Percentiles rank a stretch among this genome's conserved stretches.
These are phyloP conservation scores for Peronospora destructor DNA, from an alignment of 352 stramenopile genomes.

Conservation along the genomic window DNA sequence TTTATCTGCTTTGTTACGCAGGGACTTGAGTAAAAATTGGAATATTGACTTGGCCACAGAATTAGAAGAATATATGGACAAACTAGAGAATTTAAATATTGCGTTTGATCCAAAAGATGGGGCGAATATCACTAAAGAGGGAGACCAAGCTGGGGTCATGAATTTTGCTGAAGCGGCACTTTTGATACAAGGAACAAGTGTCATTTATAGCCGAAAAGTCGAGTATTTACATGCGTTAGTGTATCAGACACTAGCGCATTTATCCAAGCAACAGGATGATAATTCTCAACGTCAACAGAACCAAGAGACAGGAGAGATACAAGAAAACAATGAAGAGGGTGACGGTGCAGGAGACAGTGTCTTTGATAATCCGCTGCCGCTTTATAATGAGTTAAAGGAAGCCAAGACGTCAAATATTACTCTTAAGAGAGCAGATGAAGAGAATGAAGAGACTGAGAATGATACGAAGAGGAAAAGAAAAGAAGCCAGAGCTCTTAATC, in stretches of 20 bases:
- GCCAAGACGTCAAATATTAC: slow-evolving; percentile 45
- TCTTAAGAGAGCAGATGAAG: slow-evolving; percentile 28
- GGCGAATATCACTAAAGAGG: slow-evolving; percentile 15
- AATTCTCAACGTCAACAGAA: slow-evolving; percentile 13
- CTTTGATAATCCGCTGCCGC: slow-evolving; percentile 51
- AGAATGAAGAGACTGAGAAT: slow-evolving; percentile 14
- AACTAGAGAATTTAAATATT: slow-evolving; percentile 70
- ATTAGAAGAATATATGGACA: slow-evolving; percentile 87
- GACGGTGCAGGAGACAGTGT: slow-evolving; percentile 26
- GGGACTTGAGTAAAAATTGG: slow-evolving; percentile 88
- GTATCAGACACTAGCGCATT: slow-evolving; percentile 85
- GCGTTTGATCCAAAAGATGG: slow-evolving; percentile 48
- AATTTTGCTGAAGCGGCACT: slow-evolving; percentile 92
- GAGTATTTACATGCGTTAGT: slow-evolving; percentile 92
- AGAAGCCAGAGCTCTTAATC: slow-evolving; percentile 18
- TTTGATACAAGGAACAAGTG: slow-evolving; percentile 89
- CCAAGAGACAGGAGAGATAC: slow-evolving; percentile 13
- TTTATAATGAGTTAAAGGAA: slow-evolving; percentile 60
- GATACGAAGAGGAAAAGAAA: slow-evolving; percentile 15
- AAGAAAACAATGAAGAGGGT: slow-evolving; percentile 22
- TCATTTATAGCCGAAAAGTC: slow-evolving; percentile 94
- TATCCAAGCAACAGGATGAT: slow-evolving; percentile 54
- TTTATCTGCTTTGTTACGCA: slow-evolving; percentile 18
- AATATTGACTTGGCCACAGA: slow-evolving; percentile 88
- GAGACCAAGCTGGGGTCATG: slow-evolving; percentile 33